These are phyloP conservation scores for Metschnikowia anglica DNA, from an alignment of 805 yeast species.

Conservation along the genomic window DNA sequence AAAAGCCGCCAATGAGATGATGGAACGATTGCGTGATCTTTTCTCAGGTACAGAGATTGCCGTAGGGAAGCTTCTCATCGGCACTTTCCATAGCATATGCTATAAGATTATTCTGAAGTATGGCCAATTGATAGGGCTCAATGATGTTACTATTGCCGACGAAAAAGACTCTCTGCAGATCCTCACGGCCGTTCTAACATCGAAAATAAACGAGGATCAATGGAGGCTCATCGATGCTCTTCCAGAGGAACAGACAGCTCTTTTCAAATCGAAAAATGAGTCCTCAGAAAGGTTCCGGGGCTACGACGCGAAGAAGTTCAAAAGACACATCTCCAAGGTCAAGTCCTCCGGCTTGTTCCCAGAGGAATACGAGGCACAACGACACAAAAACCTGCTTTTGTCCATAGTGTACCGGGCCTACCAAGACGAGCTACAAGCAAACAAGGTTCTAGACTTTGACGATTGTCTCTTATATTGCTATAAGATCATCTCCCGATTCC, in stretches of 20 bases:
- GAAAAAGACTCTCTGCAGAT: slow-evolving; percentile 57
- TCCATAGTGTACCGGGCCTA: slow-evolving; percentile 48
- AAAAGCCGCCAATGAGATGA: slow-evolving; percentile 87
- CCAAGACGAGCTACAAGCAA: slow-evolving; percentile 45
- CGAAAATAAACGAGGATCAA: slow-evolving; percentile 23
- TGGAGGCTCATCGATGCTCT: slow-evolving; percentile 16
- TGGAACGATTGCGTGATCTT: slow-evolving; percentile 50
- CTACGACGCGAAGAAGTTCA: slow-evolving; percentile 42
- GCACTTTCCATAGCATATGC: slow-evolving; percentile 90
- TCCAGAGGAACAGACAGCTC: slow-evolving; percentile 16
- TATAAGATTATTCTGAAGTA: slow-evolving; percentile 53
- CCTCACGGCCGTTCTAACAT: slow-evolving; percentile 41
- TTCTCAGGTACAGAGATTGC: slow-evolving; percentile 37
- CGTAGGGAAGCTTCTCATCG: slow-evolving; percentile 56
- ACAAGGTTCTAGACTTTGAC: slow-evolving; percentile 72
- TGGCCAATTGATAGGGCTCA: slow-evolving; percentile 51
- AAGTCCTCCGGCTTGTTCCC: slow-evolving; percentile 55
- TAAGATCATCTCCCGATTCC: slow-evolving; percentile 46
- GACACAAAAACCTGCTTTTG: slow-evolving; percentile 20
- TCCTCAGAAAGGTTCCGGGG: slow-evolving; percentile 27
- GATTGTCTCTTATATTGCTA: slow-evolving; percentile 65
- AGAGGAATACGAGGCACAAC: slow-evolving; percentile 33
- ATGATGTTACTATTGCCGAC: slow-evolving; percentile 56
- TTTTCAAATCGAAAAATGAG: slow-evolving; percentile 14
- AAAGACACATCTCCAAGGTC: slow-evolving; percentile 50